Base-by-base conservation (phyloP, 2,329 filamentous ascomycete species). In the Mycosphaerella sp. region DNA sequence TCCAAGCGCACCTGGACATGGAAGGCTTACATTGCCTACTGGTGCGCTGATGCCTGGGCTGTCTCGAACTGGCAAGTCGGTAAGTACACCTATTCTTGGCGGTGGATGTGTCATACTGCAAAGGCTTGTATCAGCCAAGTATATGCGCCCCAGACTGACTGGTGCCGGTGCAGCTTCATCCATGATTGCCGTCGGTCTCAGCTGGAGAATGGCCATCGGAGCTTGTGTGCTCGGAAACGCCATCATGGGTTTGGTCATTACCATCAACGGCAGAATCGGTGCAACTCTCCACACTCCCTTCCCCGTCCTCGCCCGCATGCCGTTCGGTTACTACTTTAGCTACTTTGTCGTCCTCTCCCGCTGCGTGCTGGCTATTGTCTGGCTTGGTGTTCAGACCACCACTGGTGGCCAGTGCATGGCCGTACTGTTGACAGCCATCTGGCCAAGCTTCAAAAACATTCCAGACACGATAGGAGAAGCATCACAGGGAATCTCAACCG, bases 211-310 rank as follows among this genome's bases (percentile, higher is more conserved):
- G 63, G 77, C 78, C 3, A 72, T 80, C 44, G 74, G 70, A 31
- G 62, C 62, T 26, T 59, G 57, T 42, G 62, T 64, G 1, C 56
- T 66, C 6, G 63, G 63, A 5, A 66, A 64, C 48, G 51, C 60
- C 5, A 50, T 64, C 17, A 64, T 65, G 61, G 63, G 61, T 26
- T 10, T 61, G 5, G 62, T 64, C 52, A 82, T 80, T 54, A 76
- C 78, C 29, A 74, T 76, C 12, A 67, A 78, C 14, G 75, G 71
- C 12, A 78, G 78, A 67, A 75, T 79, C 62, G 76, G 79, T 53
- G 75, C 80, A 40, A 77, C 75, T 36, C 73, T 80, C 58, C 77
- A 81, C 62, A 73, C 75, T 7, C 78, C 78, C 0, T 81, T 81
- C 60, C 77, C 78, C 0, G 78, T 81, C 4, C 73, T 80, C 23